Percentiles rank a stretch among this genome's conserved stretches.
Evolutionary conservation across 192 early-diverging fungal genomes (phyloP).

Genomic region (Dispira parvispora): DNA sequence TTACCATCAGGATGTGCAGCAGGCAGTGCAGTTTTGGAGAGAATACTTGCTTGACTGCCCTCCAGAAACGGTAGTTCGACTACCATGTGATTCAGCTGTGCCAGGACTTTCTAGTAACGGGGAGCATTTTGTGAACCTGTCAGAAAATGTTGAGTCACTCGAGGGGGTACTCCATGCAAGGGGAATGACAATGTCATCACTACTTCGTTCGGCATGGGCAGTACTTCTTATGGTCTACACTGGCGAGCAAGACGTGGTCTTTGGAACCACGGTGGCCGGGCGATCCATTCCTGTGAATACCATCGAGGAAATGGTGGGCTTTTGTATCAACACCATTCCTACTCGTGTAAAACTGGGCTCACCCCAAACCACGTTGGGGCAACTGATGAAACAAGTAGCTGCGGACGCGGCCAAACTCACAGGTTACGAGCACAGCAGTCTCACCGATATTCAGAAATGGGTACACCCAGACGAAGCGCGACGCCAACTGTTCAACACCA

Average conservation of each 20-base stretch:
- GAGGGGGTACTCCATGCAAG: neutral
- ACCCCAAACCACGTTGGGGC: neutral
- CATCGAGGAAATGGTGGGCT: conserved; percentile 5
- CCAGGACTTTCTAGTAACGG: neutral
- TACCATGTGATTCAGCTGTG: neutral
- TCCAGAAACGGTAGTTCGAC: neutral
- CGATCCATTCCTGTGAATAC: neutral
- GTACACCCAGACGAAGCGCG: neutral
- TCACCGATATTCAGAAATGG: neutral
- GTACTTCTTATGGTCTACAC: conserved; percentile 1
- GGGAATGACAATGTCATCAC: neutral
- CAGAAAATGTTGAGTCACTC: neutral
- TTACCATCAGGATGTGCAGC: neutral
- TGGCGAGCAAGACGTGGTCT: conserved; percentile 1
- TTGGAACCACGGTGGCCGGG: conserved; percentile 1
- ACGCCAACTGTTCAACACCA: neutral
- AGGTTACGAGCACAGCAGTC: neutral
- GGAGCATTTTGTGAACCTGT: neutral
- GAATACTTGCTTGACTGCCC: neutral
- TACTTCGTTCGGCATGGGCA: conserved; percentile 3
- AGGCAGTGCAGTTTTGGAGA: neutral
- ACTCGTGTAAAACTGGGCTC: neutral
- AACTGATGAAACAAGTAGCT: neutral
- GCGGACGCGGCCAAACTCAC: neutral
- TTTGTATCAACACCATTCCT: conserved; percentile 5